phyloP scores from a whole-genome alignment of 371 early-diverging fungal species.

The Dichotomocladium elegans region DNA sequence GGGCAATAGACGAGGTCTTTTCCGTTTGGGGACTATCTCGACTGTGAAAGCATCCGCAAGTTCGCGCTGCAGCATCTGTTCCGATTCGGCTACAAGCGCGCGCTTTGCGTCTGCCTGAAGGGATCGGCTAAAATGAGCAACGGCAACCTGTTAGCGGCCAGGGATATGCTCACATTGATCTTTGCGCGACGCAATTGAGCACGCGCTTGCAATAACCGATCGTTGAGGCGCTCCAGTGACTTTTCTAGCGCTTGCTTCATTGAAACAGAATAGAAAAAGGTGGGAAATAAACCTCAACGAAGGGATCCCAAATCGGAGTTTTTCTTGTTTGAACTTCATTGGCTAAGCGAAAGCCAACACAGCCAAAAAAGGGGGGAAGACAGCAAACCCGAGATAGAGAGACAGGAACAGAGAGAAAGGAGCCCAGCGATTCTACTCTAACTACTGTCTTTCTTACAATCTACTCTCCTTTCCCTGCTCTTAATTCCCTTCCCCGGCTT shows the following conservation, averaged over 20 bases:
- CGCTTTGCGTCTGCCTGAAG: constrained; percentile 5
- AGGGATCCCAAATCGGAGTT: not conserved
- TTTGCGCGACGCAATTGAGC: constrained; percentile 1
- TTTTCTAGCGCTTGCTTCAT: constrained; percentile 1
- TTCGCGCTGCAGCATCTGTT: constrained; percentile 4
- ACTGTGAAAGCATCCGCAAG: constrained; percentile 7
- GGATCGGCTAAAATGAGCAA: not conserved
- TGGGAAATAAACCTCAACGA: no score
- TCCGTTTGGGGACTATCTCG: constrained; percentile 1
- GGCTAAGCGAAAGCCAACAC: not conserved
- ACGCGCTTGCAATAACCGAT: constrained; percentile 1
- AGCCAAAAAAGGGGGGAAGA: no score
- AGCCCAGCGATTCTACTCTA: not conserved
- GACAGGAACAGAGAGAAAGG: no score
- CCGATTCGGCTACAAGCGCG: not conserved
- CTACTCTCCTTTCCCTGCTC: constrained; percentile 4
- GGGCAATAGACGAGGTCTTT: not conserved
- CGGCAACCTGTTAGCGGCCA: not conserved
- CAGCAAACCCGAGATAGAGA: no score
- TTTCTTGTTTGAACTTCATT: not conserved
- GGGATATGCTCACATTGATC: not conserved
- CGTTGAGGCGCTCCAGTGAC: not conserved
- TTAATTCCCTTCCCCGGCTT: not conserved
- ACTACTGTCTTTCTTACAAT: not conserved
- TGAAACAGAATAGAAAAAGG: not conserved